Evolutionary conservation across 2,329 filamentous ascomycete species (phyloP).

Genomic region (Fusarium duplospermum): DNA sequence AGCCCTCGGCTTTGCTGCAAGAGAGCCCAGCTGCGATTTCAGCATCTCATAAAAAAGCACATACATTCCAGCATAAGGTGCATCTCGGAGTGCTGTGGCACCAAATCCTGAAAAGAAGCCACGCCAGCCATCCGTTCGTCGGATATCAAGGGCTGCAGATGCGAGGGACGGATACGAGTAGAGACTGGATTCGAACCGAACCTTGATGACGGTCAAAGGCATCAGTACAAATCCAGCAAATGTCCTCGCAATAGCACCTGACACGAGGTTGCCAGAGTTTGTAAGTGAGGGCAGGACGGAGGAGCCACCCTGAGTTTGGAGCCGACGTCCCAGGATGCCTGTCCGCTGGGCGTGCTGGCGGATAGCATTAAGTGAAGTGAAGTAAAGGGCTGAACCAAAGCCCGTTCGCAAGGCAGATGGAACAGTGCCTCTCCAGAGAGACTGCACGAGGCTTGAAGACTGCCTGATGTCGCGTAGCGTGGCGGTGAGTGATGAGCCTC

Average conservation of each 20-base stretch:
- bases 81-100: conserved; percentile 91
- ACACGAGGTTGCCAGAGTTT: conserved; percentile 85
- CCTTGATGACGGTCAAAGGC: conserved; percentile 96
- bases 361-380: conserved; percentile 85
- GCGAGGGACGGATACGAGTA: conserved; percentile 85
- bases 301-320: conserved; percentile 55
- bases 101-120: conserved; percentile 96
- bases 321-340: conserved; percentile 37
- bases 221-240: conserved; percentile 92
- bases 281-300: conserved; percentile 85
- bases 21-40: conserved; percentile 69
- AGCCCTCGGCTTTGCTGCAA: conserved; percentile 30
- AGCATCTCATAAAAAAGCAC: conserved; percentile 92
- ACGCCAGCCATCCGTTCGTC: conserved; percentile 75
- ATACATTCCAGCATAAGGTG: conserved; percentile 96
- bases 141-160: conserved; percentile 79
- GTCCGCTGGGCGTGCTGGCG: conserved; percentile 69
- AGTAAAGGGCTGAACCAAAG: conserved; percentile 93
- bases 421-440: conserved; percentile 91
- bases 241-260: conserved; percentile 85
- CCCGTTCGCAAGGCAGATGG: conserved; percentile 95
- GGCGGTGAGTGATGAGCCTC: conserved; percentile 70
- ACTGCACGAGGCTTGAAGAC: conserved; percentile 70
- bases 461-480: conserved; percentile 58
- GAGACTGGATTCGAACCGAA: conserved; percentile 89